Evolutionary conservation across 2,329 filamentous ascomycete genomes (phyloP), one percentile per base, ranked within the genome.

Genomic region (Pestalotiopsis sp.): DNA sequence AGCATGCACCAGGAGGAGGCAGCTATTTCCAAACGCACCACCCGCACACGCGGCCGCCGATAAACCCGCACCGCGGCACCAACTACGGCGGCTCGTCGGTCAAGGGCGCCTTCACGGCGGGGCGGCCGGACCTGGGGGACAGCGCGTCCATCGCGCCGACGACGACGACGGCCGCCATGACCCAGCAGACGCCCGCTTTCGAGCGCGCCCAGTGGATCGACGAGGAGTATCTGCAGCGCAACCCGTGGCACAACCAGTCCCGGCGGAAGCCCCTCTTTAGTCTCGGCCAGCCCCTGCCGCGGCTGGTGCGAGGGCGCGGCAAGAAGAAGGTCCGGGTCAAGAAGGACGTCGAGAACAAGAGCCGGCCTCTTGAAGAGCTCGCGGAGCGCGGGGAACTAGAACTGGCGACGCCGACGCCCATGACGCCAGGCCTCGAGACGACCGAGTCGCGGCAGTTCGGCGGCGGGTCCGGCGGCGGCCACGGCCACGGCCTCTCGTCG

Each of bases 181-280:
- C 31, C 31, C 31, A 31, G 31, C 31, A 45, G 39, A 64, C 38
- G 11, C 61, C 61, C 7, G 17, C 7, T 7, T 17, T 38, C 3
- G 38, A 64, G 25, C 61, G 38, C 3, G 4, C 36, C 3, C 67
- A 63, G n/a, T 75, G 72, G 72, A 66, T 75, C 12, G 70, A 75
- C 27, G 71, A 72, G 1, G 70, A 73, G 6, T 76, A 76, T 31
- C 69, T 71, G 13, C 67, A 74, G 12, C 52, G 62, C n/a, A 76
- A 77, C 66, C 75, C 75, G 2, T 76, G 71, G 75, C 69, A 76
- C 25, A 71, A 70, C 17, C 64, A 71, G 25, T 17, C 57, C 17
- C 72, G 66, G 2, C 68, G 69, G 27, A 75, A 73, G 61, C 72
- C 74, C 3, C 65, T 76, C n/a, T 78, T 72, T 56, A 76, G 75